Evolutionary conservation across 192 early-diverging fungal species (phyloP).

Genomic region (Ramicandelaber brevisporus): DNA sequence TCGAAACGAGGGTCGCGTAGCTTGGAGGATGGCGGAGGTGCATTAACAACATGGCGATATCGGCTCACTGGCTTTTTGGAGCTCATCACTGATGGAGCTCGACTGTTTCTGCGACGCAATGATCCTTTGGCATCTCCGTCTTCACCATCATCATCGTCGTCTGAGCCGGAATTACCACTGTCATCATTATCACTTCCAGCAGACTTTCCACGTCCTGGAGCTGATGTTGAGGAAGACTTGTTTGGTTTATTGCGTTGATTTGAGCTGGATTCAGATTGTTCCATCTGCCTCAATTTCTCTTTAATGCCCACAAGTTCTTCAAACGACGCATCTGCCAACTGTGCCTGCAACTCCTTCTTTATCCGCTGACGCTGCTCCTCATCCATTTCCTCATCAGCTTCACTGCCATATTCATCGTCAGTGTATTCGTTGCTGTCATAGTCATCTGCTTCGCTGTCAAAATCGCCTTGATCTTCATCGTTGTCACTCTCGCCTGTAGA

Average conservation of each 20-base stretch:
- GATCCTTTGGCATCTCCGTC: slow-evolving; percentile 1
- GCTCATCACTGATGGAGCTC: slow-evolving; percentile 9
- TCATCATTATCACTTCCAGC: slow-evolving; percentile 9
- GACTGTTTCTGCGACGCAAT: slow-evolving; percentile 5
- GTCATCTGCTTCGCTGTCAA: slow-evolving; percentile 1
- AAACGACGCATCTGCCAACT: slow-evolving; percentile 53
- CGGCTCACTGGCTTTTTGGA: slow-evolving; percentile 16
- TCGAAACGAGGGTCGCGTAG: slow-evolving; percentile 95
- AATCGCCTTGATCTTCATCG: slow-evolving; percentile 1
- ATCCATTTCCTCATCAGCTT: slow-evolving; percentile 1
- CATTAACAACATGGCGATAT: slow-evolving; percentile 14
- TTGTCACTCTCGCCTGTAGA: too few relatives aligned
- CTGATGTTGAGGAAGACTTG: slow-evolving; percentile 11
- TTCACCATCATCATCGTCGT: slow-evolving; percentile 1
- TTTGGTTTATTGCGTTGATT: slow-evolving; percentile 4
- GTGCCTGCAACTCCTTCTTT: slow-evolving; percentile 4
- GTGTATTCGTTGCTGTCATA: neutral
- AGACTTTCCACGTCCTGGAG: slow-evolving; percentile 8
- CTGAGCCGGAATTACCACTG: slow-evolving; percentile 3
- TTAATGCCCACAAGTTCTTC: slow-evolving; percentile 54
- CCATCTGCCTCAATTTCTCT: slow-evolving; percentile 28
- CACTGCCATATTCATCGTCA: slow-evolving; percentile 1
- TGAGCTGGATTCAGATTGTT: slow-evolving; percentile 7
- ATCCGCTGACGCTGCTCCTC: too few relatives aligned
- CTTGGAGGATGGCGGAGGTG: slow-evolving; percentile 5